These are phyloP conservation scores for Polychaeton citri DNA, from an alignment of 2,329 filamentous ascomycete species.

Conservation along the genomic window DNA sequence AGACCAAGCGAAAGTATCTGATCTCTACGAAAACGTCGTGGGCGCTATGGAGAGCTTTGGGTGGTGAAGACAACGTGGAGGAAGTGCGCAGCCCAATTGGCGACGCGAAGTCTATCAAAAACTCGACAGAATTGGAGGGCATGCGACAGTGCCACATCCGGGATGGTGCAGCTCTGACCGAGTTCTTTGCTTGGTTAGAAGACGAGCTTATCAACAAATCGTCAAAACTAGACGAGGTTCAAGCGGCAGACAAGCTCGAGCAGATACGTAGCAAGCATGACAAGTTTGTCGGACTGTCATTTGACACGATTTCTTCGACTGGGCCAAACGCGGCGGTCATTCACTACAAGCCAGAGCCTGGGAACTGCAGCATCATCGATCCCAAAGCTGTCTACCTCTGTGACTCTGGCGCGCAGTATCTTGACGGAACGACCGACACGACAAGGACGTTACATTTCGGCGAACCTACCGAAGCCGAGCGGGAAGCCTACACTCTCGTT, in stretches of 20 bases:
- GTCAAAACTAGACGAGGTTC: constrained; percentile 67
- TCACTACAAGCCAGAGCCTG: constrained; percentile 82
- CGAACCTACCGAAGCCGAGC: constrained; percentile 68
- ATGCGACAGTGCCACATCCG: constrained; percentile 91
- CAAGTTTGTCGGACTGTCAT: constrained; percentile 79
- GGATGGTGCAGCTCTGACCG: constrained; percentile 77
- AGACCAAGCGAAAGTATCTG: constrained; percentile 52
- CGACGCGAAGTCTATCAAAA: constrained; percentile 91
- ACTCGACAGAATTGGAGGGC: constrained; percentile 72
- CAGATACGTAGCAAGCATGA: constrained; percentile 54
- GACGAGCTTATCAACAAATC: constrained; percentile 68
- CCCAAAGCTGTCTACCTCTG: constrained; percentile 81
- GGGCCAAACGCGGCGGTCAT: constrained; percentile 89
- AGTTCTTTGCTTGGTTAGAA: constrained; percentile 96
- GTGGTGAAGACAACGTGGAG: constrained; percentile 73
- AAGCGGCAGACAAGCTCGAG: constrained; percentile 85
- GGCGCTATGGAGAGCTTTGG: constrained; percentile 76
- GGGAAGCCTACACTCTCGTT: constrained; percentile 82
- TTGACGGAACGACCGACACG: constrained; percentile 91
- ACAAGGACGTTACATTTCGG: constrained; percentile 91
- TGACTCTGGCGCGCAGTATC: constrained; percentile 92
- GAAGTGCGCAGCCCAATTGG: constrained; percentile 76
- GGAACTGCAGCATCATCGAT: constrained; percentile 70
- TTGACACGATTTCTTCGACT: constrained; percentile 90
- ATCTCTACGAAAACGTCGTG: constrained; percentile 85